These are phyloP conservation scores for Penicillium bovifimosum DNA, from an alignment of 495 filamentous ascomycete genomes.

Conservation along the genomic window DNA sequence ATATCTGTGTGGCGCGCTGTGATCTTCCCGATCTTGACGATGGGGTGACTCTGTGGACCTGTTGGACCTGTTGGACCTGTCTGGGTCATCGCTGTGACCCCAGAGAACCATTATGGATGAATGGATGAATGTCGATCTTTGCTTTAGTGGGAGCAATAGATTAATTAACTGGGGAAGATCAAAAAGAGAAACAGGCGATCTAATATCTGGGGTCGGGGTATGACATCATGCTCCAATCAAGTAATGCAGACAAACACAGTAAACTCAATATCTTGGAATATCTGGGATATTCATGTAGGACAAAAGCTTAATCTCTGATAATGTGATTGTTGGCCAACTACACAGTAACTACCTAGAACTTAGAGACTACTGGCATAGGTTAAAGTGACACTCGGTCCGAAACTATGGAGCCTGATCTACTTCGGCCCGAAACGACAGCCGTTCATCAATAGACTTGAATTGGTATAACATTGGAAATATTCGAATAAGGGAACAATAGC, in stretches of 20 bases:
- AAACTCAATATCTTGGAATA: neutral
- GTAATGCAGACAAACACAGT: too few species aligned
- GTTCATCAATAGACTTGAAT: too few species aligned
- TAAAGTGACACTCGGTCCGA: too few species aligned
- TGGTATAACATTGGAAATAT: too few species aligned
- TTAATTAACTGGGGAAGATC: neutral
- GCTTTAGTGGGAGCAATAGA: neutral
- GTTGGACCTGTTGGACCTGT: conserved; percentile 15
- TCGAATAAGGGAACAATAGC: too few species aligned
- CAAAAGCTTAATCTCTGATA: neutral
- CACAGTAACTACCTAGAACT: too few species aligned
- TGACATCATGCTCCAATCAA: conserved; percentile 7
- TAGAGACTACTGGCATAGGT: neutral
- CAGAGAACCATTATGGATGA: conserved; percentile 45
- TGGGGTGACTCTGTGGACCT: conserved; percentile 15
- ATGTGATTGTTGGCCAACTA: neutral
- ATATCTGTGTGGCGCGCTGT: conserved; percentile 6
- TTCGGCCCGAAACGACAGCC: too few species aligned
- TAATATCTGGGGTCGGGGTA: neutral
- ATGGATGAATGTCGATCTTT: neutral
- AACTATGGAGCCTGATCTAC: too few species aligned
- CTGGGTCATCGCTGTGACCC: conserved; percentile 40
- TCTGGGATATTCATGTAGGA: neutral
- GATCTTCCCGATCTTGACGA: conserved; percentile 18
- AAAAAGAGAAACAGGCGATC: neutral